These are phyloP conservation scores for Panellus pusillus DNA, from an alignment of 768 basidiomycete species.

Conservation along the genomic window DNA sequence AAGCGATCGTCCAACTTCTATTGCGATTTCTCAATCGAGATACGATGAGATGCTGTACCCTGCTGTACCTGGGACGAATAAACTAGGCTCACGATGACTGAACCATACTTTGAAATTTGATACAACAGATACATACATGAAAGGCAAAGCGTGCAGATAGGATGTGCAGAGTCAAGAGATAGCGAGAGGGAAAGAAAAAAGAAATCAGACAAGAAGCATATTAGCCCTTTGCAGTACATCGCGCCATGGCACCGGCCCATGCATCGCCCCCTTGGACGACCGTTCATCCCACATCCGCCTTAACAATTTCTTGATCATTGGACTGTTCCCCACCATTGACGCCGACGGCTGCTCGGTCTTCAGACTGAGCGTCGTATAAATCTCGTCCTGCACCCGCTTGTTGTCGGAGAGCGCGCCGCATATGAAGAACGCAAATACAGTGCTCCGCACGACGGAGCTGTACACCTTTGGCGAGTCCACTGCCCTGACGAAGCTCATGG, in stretches of 20 bases:
- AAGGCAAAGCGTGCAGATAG: background rate
- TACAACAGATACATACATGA: background rate
- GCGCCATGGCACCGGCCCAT: conserved; percentile 60
- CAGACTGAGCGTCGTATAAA: conserved; percentile 48
- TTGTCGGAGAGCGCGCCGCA: conserved; percentile 69
- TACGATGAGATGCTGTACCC: background rate
- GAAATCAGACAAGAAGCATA: conserved; percentile 58
- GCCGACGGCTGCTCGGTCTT: conserved; percentile 41
- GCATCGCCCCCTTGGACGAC: conserved; percentile 8
- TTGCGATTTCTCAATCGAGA: background rate
- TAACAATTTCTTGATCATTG: conserved; percentile 54
- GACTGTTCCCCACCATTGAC: conserved; percentile 60
- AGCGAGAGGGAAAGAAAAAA: conserved; percentile 4
- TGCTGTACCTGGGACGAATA: background rate
- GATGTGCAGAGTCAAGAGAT: background rate
- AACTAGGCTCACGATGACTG: too few species aligned
- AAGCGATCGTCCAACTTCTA: conserved; percentile 2
- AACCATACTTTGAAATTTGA: background rate
- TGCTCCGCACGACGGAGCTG: conserved; percentile 63
- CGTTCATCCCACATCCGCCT: conserved; percentile 55
- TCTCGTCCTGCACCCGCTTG: conserved; percentile 36
- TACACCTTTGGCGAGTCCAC: conserved; percentile 29
- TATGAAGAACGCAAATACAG: conserved; percentile 77
- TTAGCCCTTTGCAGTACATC: conserved; percentile 47
- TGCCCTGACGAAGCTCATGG: conserved; percentile 47